These are phyloP conservation scores for Megacollybia platyphylla DNA, from an alignment of 1,284 basidiomycete species.

Conservation along the genomic window DNA sequence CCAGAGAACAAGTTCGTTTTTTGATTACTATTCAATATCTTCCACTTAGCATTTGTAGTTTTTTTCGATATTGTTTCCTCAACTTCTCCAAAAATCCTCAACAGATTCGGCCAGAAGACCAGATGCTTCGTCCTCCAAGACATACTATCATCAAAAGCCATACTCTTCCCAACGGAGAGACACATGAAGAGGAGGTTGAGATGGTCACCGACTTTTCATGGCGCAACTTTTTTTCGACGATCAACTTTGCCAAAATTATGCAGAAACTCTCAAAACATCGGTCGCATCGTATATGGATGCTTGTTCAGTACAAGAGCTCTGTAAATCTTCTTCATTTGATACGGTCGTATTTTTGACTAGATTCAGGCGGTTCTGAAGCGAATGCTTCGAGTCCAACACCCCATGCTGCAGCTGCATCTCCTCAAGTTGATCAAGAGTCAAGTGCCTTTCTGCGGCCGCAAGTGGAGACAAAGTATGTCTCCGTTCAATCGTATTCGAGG, in stretches of 20 bases:
- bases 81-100: conserved; percentile 58
- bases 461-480: conserved; percentile 87
- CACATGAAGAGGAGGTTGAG: conserved; percentile 78
- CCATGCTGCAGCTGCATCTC: conserved; percentile 90
- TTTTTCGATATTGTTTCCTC: conserved; percentile 88
- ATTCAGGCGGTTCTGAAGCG: conserved; percentile 86
- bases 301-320: conserved; percentile 97
- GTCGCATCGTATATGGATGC: conserved; percentile 88
- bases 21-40: conserved; percentile 1
- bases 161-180: conserved; percentile 54
- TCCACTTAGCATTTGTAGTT: conserved; percentile 34
- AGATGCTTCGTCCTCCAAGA: conserved; percentile 42
- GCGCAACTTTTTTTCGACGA: conserved; percentile 97
- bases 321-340: conserved; percentile 30
- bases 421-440: conserved; percentile 98
- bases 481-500: neutral
- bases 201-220: conserved; percentile 91
- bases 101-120: conserved; percentile 38
- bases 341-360: neutral
- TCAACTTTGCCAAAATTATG: conserved; percentile 97
- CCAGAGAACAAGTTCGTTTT: conserved; percentile 69
- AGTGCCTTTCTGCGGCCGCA: conserved; percentile 95
- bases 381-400: conserved; percentile 87
- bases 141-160: conserved; percentile 43
- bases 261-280: conserved; percentile 95